Evolutionary conservation across 2,329 filamentous ascomycete genomes (phyloP), one percentile per base, ranked within the genome.

Genomic region (Parasarocladium wereldwijsianum): DNA sequence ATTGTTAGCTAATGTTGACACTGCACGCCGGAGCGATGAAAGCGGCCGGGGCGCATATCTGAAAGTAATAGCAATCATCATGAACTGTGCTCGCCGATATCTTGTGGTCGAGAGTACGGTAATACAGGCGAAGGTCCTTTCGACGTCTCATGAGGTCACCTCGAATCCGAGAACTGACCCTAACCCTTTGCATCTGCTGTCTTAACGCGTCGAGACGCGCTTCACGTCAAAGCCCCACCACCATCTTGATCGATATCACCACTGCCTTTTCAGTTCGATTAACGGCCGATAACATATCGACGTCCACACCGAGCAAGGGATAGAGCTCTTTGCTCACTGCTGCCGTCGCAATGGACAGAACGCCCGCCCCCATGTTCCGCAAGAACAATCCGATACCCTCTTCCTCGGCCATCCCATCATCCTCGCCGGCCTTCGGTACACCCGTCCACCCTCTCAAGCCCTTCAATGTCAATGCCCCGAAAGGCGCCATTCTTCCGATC

Each of bases 341-440:
- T n/a, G n/a, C 23, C 13, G 21, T 24, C 25, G 37, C 14, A 19
- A 58, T 58, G 55, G 54, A 58, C 40, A 43, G 44, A 35, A 56
- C 52, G 28, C 52, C 54, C 32, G 47, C 51, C 18, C 46, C 49
- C 29, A 46, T 57, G 36, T 57, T 55, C 32, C 52, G 53, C 37
- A 48, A 43, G 28, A 42, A 48, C 35, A 44, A 46, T 32, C 38
- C 45, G 47, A 44, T 40, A 15, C 48, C 52, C 24, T 52, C 46
- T 8, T 58, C 60, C 4, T 74, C 79, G 29, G 66, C 69, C 24
- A 74, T 90, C 36, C 83, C 83, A 4, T 93, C 86, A 0, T 93
- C 85, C 1, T 93, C 85, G 13, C 84, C 86, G 7, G 84, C 79
- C 23, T 94, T 94, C 54, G 84, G 73, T 29, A 94, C 86, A 2